Evolutionary conservation across 2,329 filamentous ascomycete genomes (phyloP).

Genomic region (Exophiala mesophila): DNA sequence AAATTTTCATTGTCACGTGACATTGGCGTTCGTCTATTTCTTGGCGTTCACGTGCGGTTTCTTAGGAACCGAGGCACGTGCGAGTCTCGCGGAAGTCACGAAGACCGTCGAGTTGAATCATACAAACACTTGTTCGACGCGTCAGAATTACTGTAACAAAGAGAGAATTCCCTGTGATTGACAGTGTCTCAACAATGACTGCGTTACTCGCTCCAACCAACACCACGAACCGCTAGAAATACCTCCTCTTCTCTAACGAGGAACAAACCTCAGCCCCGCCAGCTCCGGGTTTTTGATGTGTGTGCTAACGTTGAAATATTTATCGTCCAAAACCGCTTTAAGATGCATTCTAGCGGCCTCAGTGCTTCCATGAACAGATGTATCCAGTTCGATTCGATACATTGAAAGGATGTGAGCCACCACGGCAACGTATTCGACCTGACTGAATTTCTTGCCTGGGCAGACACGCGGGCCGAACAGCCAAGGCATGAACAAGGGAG

Average conservation of each 20-base stretch:
- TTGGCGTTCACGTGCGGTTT: no score
- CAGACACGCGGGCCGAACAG: slow-evolving; percentile 28
- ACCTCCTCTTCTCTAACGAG: no score
- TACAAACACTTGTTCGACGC: no score
- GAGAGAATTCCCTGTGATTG: no score
- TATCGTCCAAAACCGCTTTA: slow-evolving; percentile 4
- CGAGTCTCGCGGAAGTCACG: no score
- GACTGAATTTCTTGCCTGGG: slow-evolving; percentile 32
- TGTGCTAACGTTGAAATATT: slow-evolving; percentile 7
- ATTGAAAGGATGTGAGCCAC: slow-evolving; percentile 18
- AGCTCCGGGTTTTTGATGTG: slow-evolving; percentile 5
- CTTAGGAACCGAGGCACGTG: no score
- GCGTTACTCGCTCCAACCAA: no score
- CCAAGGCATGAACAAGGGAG: slow-evolving; percentile 29
- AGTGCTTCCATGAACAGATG: not conserved
- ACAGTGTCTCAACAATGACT: no score
- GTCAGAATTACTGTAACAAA: no score
- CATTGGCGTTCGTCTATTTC: no score
- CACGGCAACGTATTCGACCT: slow-evolving; percentile 33
- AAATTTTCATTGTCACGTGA: not conserved
- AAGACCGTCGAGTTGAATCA: no score
- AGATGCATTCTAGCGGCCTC: not conserved
- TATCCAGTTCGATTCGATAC: slow-evolving; percentile 2
- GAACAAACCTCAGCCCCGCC: slow-evolving; percentile 2
- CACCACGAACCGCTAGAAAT: no score